Evolutionary conservation across 306 rosid genomes (phyloP).

Genomic region (Crataegus laevigata): DNA sequence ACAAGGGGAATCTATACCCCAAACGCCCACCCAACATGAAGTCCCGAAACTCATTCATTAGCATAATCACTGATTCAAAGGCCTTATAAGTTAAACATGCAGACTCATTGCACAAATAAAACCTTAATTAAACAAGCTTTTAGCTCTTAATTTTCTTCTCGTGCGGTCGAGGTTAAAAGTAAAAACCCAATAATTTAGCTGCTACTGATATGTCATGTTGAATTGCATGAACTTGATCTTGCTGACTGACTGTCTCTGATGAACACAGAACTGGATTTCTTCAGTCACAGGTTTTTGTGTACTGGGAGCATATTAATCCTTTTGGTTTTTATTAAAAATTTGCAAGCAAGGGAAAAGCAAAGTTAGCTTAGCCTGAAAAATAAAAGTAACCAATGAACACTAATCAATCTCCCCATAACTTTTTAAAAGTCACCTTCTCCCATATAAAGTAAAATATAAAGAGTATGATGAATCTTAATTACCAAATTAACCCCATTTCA

Average conservation of each 20-base stretch:
- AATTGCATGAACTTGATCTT: neutral
- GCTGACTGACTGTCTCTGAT: neutral
- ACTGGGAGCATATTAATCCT: neutral
- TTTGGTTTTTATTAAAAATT: neutral
- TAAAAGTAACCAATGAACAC: constrained; percentile 4
- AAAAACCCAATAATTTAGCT: too few relatives aligned
- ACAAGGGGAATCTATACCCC: neutral
- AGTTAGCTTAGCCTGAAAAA: neutral
- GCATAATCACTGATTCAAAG: neutral
- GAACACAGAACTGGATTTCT: neutral
- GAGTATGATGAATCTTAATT: constrained; percentile 5
- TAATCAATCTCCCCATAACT: constrained; percentile 10
- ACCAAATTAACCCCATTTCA: constrained; percentile 12
- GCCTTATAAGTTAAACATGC: neutral
- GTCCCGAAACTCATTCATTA: neutral
- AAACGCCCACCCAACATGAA: neutral
- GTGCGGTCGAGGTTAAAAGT: too few relatives aligned
- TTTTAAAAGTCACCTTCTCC: constrained; percentile 11
- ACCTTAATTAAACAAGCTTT: neutral
- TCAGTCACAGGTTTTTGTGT: neutral
- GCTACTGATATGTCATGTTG: neutral
- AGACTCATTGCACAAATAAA: neutral
- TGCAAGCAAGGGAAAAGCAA: neutral
- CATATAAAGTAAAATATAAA: neutral
- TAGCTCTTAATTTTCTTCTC: neutral